These are phyloP conservation scores for Citrus reticulata DNA, from an alignment of 345 rosid genomes.

Conservation along the genomic window DNA sequence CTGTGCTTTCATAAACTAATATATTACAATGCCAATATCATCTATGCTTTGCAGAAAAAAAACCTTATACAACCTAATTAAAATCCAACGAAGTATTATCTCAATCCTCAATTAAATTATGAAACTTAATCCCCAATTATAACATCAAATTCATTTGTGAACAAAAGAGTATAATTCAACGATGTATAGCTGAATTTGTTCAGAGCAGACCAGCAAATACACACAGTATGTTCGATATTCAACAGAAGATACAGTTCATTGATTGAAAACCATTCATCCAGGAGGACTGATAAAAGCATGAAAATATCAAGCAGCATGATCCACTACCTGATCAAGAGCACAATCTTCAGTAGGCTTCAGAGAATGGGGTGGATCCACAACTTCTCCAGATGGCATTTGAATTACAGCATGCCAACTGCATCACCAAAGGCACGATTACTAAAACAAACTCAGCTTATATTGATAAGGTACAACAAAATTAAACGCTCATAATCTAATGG, in stretches of 20 bases:
- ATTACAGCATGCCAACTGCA: slow-evolving; percentile 76
- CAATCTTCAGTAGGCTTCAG: slow-evolving; percentile 59
- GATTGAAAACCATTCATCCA: not conserved
- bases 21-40: not conserved
- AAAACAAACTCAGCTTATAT: not conserved
- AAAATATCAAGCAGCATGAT: slow-evolving; percentile 10
- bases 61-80: not conserved
- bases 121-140: not conserved
- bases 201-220: not conserved
- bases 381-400: slow-evolving; percentile 67
- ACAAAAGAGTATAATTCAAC: not conserved
- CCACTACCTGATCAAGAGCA: slow-evolving; percentile 55
- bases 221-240: not conserved
- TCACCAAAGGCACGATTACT: slow-evolving; percentile 10
- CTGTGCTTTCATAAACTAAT: not conserved
- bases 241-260: not conserved
- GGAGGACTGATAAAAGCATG: not conserved
- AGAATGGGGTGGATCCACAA: slow-evolving; percentile 72
- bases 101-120: not conserved
- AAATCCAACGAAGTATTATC: not conserved
- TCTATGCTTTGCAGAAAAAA: not conserved
- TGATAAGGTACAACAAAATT: not conserved
- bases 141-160: not conserved
- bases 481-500: not conserved
- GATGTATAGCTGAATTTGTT: not conserved